phyloP scores from a whole-genome alignment of 352 stramenopile genomes.

The Phytophthora foliorum region DNA sequence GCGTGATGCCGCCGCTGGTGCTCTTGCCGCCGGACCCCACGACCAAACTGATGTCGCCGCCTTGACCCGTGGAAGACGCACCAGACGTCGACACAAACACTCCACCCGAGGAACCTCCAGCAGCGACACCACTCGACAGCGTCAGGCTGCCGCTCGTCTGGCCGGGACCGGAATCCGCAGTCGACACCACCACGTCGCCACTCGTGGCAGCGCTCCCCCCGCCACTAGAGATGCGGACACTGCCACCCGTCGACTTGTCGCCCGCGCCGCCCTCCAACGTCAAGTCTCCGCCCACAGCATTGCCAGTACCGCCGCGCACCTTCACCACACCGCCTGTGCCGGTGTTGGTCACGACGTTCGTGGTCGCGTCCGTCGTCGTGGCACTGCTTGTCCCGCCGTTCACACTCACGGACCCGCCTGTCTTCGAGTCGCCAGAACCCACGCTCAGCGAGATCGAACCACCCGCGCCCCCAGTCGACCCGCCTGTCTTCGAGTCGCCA shows the following conservation, averaged over 20 bases:
- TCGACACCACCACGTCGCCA: constrained; percentile 20
- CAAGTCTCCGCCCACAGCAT: not conserved
- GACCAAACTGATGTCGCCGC: constrained; percentile 9
- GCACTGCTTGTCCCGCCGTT: not conserved
- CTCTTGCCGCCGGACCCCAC: constrained; percentile 5
- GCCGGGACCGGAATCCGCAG: constrained; percentile 1
- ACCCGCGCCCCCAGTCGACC: constrained; percentile 9
- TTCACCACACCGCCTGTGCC: constrained; percentile 4
- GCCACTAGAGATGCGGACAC: constrained; percentile 10
- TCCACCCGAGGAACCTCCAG: constrained; percentile 1
- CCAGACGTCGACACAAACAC: constrained; percentile 6
- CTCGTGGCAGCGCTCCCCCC: not conserved
- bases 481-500: too few species aligned
- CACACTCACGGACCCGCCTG: not conserved
- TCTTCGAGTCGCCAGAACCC: not conserved
- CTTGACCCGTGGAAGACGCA: constrained; percentile 1
- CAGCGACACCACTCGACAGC: not conserved
- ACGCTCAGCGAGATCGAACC: constrained; percentile 16
- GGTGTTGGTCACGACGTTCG: not conserved
- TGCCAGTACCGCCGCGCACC: not conserved
- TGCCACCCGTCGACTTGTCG: constrained; percentile 5
- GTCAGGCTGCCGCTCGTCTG: constrained; percentile 10
- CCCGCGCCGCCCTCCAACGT: constrained; percentile 1
- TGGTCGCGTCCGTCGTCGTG: not conserved
- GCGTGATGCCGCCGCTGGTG: constrained; percentile 6